Evolutionary conservation across 225 moss, liverwort and hornwort genomes (phyloP).

Genomic region (Takakia lepidozioides): DNA sequence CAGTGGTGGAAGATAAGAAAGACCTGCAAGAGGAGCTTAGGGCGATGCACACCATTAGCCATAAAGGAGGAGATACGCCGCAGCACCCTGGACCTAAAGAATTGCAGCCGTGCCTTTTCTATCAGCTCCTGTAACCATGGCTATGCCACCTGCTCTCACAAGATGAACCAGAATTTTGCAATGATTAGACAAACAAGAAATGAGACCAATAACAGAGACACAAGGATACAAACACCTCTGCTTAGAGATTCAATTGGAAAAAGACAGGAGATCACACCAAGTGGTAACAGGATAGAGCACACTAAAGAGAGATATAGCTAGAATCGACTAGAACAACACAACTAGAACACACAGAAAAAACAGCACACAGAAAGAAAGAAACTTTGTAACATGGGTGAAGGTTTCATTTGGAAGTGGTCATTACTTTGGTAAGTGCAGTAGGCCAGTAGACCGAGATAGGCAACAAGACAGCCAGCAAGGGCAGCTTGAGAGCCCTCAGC

Average conservation of each 20-base stretch:
- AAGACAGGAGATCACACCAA: too few relatives aligned
- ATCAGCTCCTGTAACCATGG: conserved; percentile 96
- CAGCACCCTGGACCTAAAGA: conserved; percentile 67
- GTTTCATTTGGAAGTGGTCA: neutral
- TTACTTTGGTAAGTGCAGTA: conserved; percentile 87
- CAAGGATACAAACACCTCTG: conserved; percentile 1
- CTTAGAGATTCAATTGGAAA: neutral
- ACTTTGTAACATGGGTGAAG: neutral
- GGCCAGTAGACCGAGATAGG: conserved; percentile 45
- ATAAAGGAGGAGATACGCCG: conserved; percentile 63
- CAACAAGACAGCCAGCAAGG: conserved; percentile 55
- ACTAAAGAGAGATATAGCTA: too few relatives aligned
- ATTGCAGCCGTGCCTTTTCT: conserved; percentile 79
- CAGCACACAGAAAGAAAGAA: neutral
- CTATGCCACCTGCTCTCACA: conserved; percentile 76
- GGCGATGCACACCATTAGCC: conserved; percentile 17
- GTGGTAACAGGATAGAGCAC: too few relatives aligned
- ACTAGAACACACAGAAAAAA: neutral
- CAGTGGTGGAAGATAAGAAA: too few relatives aligned
- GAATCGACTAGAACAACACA: too few relatives aligned
- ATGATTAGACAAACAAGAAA: neutral
- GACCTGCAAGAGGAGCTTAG: conserved; percentile 29
- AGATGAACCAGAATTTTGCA: too few relatives aligned
- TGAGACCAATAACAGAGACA: neutral
- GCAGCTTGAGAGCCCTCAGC: conserved; percentile 76